Conservation (phyloP, 2,329 filamentous ascomycete genomes). For the Fusarium piperis region DNA sequence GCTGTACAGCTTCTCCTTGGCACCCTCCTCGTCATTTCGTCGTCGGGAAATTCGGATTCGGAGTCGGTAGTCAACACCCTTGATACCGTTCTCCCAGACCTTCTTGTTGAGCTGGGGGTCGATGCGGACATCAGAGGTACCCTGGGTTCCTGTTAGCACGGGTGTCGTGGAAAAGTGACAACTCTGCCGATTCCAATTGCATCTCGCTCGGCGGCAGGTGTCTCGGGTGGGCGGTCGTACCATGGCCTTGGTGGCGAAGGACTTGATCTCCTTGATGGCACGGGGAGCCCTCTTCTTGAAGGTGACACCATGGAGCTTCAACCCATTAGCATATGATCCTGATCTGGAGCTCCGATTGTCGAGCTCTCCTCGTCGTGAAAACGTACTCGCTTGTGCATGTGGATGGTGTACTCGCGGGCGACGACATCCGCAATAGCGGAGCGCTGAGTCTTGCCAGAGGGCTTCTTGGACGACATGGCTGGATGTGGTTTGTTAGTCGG, state of each 20-base stretch:
- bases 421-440: slow-evolving; percentile 99
- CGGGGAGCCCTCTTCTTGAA: slow-evolving; percentile 99
- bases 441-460: slow-evolving; percentile 64
- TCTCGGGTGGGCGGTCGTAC: slow-evolving; percentile 65
- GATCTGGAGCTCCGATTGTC: slow-evolving; percentile 11
- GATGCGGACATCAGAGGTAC: slow-evolving; percentile 95
- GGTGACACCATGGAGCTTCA: slow-evolving; percentile 91
- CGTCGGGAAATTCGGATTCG: slow-evolving; percentile 98
- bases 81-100: slow-evolving; percentile 99
- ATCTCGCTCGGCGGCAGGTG: slow-evolving; percentile 18
- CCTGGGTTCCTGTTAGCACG: slow-evolving; percentile 63
- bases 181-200: slow-evolving; percentile 15
- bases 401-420: slow-evolving; percentile 99
- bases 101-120: slow-evolving; percentile 99
- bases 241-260: slow-evolving; percentile 93
- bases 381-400: slow-evolving; percentile 91
- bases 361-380: slow-evolving; percentile 18
- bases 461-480: slow-evolving; percentile 58
- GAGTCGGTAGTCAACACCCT: slow-evolving; percentile 97
- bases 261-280: slow-evolving; percentile 99
- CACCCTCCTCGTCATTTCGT: slow-evolving; percentile 99
- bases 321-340: slow-evolving; percentile 30
- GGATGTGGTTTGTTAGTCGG: slow-evolving; percentile 42
- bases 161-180: background rate
- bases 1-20: slow-evolving; percentile 99